Base-by-base conservation (phyloP, 192 early-diverging fungal genomes). In the Coemansia sp. region DNA sequence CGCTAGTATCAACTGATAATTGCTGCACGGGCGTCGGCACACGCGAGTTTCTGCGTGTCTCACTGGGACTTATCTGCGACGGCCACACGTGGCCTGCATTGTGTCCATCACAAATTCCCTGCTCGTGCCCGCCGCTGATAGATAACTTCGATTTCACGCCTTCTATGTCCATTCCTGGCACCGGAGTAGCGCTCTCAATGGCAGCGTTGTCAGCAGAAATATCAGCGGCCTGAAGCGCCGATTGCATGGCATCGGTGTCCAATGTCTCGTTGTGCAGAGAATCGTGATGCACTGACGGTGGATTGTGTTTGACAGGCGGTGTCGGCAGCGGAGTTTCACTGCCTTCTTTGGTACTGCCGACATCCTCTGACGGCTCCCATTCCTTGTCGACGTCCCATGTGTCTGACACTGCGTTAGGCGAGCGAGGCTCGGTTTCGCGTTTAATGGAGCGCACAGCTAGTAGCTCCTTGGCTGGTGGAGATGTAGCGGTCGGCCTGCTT, bases 21-120 rank as follows among this genome's bases (percentile, higher is more conserved):
- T 21, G 55, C n/a, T 14, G 54, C 24, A 25, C 54, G 2, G 69
- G 74, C 46, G 73, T 62, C n/a, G 60, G 42, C 25, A 64, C 54
- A 8, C 73, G 78, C 61, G 78, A 81, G 63, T 54, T 56, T 22
- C 66, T 70, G 53, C 74, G 78, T 51, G 78, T 67, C 0, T 66
- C 65, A 22, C 70, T 63, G 54, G 78, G 78, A 54, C 78, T 81
- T 52, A 81, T 81, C 64, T 81, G 78, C 32, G 78, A 81, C 33
- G 78, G 78, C 78, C 78, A 81, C 51, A 81, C 59, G 33, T 81
- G 78, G 27, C 66, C 78, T 25, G 33, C 20, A 29, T 78, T 66
- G 59, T 75, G 67, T 17, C 53, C 55, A 32, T 77, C 66, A 52
- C 61, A 53, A 54, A 7, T 4, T 19, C 72, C 19, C 6, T 74